A percentile compares a stretch with the other conserved stretches of the same genome.
phyloP scores from a whole-genome alignment of 176 grass and related monocot species.

The Poa annua region DNA sequence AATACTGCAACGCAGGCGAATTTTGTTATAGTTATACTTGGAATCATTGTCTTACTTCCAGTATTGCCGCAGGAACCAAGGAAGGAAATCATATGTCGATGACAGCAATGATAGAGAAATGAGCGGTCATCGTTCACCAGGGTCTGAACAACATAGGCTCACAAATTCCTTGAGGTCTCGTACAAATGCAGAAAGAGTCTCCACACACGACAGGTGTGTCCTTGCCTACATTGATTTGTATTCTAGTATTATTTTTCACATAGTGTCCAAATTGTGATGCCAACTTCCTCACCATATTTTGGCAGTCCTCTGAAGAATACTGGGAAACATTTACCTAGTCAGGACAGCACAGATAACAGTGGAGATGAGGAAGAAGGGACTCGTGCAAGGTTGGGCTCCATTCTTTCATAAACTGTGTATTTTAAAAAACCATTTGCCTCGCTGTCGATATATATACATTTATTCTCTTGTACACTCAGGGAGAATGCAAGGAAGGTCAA shows the following conservation, averaged over 20 bases:
- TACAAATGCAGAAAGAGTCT: conserved; percentile 36
- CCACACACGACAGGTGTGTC: conserved; percentile 44
- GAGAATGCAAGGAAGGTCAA: conserved; percentile 49
- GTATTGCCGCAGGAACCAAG: conserved; percentile 50
- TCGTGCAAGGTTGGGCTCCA: conserved; percentile 57
- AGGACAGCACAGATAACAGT: conserved; percentile 51
- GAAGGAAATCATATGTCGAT: conserved; percentile 44
- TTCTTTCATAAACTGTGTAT: conserved; percentile 24
- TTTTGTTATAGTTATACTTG: conserved; percentile 24
- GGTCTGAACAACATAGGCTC: conserved; percentile 27
- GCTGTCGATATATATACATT: neutral
- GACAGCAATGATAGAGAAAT: conserved; percentile 39
- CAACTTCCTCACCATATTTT: conserved; percentile 30
- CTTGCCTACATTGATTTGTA: neutral
- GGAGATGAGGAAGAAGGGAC: conserved; percentile 54
- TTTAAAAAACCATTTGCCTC: neutral
- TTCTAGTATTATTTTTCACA: neutral
- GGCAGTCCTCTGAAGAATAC: conserved; percentile 55
- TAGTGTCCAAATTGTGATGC: conserved; percentile 4
- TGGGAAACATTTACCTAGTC: conserved; percentile 46
- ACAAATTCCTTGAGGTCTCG: conserved; percentile 47
- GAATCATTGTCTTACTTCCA: conserved; percentile 32
- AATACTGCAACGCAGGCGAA: neutral
- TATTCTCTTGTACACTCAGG: conserved; percentile 35
- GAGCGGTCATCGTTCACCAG: conserved; percentile 34